Conservation (phyloP, 2,329 filamentous ascomycete genomes). For the Remersonia thermophila region DNA sequence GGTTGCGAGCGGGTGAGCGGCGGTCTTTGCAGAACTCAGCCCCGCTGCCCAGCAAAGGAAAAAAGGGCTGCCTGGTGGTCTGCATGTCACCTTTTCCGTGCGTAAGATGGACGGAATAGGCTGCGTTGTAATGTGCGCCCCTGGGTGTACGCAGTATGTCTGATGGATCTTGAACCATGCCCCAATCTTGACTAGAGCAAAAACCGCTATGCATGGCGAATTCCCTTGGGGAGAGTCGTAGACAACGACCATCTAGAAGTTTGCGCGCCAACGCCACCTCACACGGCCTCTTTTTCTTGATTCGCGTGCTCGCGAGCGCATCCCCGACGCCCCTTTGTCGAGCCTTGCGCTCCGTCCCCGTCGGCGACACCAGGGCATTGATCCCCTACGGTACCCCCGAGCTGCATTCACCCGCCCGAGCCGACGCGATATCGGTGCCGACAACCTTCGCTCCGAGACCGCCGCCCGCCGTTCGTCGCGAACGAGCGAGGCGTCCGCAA, state of each 20-base stretch:
- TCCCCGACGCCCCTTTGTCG: no score
- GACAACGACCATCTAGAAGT: no score
- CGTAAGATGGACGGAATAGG: no score
- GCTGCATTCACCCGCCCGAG: no score
- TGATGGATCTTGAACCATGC: not conserved
- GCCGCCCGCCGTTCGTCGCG: not conserved
- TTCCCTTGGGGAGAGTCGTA: no score
- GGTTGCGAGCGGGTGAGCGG: no score
- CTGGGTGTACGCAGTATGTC: no score
- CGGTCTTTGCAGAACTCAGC: constrained; percentile 6
- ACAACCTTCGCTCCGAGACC: constrained; percentile 6
- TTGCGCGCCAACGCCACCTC: not conserved
- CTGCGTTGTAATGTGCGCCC: no score
- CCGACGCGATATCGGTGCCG: constrained; percentile 5
- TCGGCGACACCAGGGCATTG: constrained; percentile 1
- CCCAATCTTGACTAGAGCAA: not conserved
- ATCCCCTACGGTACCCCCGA: not conserved
- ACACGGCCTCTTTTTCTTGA: no score
- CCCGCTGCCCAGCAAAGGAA: constrained; percentile 10
- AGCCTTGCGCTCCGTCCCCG: not conserved
- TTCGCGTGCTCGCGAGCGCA: no score
- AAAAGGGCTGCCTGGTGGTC: constrained; percentile 12
- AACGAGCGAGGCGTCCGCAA: no score
- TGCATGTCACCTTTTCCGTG: not conserved
- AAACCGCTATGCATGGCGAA: no score